phyloP scores from a whole-genome alignment of 441 rosid genomes.

The Aleurites moluccanus region DNA sequence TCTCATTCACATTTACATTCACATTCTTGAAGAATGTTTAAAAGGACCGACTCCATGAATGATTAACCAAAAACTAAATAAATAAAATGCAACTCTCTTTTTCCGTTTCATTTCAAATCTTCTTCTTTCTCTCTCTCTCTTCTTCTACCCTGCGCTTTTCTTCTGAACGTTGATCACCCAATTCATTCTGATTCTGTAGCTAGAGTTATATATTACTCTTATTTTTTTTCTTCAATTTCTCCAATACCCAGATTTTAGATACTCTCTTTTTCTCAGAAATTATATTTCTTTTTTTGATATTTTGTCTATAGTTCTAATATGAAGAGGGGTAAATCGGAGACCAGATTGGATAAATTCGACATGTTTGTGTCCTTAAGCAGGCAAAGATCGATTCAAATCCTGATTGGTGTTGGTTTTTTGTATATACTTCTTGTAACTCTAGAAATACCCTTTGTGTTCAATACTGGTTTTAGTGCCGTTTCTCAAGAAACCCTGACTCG shows the following conservation, averaged over 20 bases:
- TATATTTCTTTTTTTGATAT: not conserved
- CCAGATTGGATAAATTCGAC: constrained; percentile 45
- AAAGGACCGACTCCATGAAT: too few species aligned
- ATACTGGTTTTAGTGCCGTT: constrained; percentile 36
- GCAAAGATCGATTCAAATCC: constrained; percentile 64
- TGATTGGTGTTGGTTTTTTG: constrained; percentile 48
- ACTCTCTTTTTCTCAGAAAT: not conserved
- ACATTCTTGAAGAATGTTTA: too few species aligned
- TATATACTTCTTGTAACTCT: constrained; percentile 60
- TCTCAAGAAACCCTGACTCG: constrained; percentile 51
- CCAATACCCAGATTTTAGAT: not conserved
- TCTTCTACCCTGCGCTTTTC: not conserved
- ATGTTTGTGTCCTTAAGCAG: constrained; percentile 41
- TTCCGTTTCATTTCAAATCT: not conserved
- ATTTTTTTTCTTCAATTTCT: not conserved
- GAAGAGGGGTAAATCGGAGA: constrained; percentile 37
- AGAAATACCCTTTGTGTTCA: constrained; percentile 75
- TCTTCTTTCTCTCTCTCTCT: not conserved
- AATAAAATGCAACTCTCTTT: not conserved
- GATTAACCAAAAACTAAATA: not conserved
- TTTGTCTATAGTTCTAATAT: not conserved
- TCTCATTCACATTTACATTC: too few species aligned
- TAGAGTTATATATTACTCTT: not conserved
- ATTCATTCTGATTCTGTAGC: not conserved
- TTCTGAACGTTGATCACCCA: not conserved